phyloP scores from a whole-genome alignment of 257 asterid genomes.

The Solanum neorickii region DNA sequence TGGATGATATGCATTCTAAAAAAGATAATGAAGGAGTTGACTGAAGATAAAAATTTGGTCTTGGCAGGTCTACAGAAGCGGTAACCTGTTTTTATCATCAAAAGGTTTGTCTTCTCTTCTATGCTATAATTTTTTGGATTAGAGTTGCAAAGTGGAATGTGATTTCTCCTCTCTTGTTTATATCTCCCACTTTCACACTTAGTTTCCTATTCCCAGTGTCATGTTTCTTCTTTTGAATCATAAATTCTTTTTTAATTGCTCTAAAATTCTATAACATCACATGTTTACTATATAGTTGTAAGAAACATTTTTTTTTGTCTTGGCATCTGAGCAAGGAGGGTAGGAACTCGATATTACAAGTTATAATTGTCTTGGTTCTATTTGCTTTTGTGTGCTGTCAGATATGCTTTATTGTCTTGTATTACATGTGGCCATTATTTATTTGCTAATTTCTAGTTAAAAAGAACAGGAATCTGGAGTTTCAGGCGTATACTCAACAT shows the following conservation, averaged over 20 bases:
- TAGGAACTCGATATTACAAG: neutral
- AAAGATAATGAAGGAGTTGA: neutral
- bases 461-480: neutral
- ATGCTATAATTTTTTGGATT: neutral
- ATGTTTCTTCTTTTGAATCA: neutral
- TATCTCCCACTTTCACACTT: neutral
- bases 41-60: neutral
- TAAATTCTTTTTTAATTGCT: neutral
- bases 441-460: neutral
- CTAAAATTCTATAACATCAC: neutral
- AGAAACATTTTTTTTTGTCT: neutral
- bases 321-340: neutral
- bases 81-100: conserved; percentile 88
- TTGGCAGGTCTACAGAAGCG: conserved; percentile 90
- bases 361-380: neutral
- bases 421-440: neutral
- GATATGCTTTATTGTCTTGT: neutral
- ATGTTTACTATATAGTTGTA: neutral
- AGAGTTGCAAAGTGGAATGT: neutral
- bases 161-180: neutral
- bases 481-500: neutral
- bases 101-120: conserved; percentile 53
- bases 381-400: neutral
- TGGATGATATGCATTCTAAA: neutral
- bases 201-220: neutral